Evolutionary conservation across 2,329 filamentous ascomycete genomes (phyloP), one percentile per base, ranked within the genome.

Genomic region (Thyridium curvatum): DNA sequence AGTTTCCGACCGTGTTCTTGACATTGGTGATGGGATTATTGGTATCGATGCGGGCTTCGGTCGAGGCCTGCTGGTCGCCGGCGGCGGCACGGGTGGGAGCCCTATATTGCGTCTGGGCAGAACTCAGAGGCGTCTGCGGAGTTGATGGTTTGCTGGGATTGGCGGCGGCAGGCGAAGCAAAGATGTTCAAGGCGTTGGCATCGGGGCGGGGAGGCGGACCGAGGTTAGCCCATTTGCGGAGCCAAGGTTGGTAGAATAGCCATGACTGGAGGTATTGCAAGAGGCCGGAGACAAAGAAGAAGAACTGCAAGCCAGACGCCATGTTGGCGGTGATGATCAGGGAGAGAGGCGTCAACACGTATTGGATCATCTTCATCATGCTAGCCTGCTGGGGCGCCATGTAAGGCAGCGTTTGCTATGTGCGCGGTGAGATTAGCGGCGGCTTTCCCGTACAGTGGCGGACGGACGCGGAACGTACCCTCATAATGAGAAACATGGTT

Each of bases 401-500:
- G 45, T 55, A 59, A 8, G 50, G 52, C 39, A 57, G 43, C n/a
- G 59, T 44, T 43, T 61, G 52, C 58, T 46, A 44, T 49, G 34
- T 12, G 32, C 7, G 10, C 14, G 21, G 35, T 38, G 18, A 36
- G 34, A 4, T 12, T 17, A 14, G 12, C 12, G 17, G 18, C 29
- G 13, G 30, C 28, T 32, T 29, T 17, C 21, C 35, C 37, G 35
- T 14, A 13, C 15, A 12, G 21, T 21, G 26, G 15, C 12, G 8
- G 3, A 31, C n/a, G 28, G 35, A n/a, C 16, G 10, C 12, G 3
- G 12, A 4, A 62, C 69, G 43, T 65, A 82, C 79, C 64, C 68
- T 70, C 41, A 87, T 64, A 37, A 78, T 72, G 18, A 67, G 48
- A 48, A 72, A 75, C 59, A 84, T 72, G 39, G 78, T 54, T 8